phyloP scores from a whole-genome alignment of 192 early-diverging fungal species.

The Thamnidium elegans region DNA sequence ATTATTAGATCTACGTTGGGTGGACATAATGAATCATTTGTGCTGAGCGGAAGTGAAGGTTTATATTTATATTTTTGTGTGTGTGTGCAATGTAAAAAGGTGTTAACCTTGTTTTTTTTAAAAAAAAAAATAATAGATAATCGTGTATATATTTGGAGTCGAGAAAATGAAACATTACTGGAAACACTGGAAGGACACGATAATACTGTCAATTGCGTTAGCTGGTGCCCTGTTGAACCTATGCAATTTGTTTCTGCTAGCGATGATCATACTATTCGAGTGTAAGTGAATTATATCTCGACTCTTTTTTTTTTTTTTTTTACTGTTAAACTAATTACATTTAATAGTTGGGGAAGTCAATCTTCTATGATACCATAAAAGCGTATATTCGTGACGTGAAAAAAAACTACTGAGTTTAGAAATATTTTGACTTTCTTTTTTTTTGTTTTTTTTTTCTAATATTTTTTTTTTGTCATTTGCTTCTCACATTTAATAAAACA shows the following conservation, averaged over 20 bases:
- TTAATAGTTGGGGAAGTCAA: constrained; percentile 13
- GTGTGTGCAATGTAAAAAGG: background rate
- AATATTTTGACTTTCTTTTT: constrained; percentile 4
- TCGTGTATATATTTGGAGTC: constrained; percentile 78
- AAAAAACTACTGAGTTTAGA: no score
- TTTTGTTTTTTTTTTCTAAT: background rate
- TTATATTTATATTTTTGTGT: constrained; percentile 12
- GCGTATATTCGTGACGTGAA: no score
- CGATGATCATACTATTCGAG: constrained; percentile 79
- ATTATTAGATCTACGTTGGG: constrained; percentile 93
- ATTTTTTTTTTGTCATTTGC: background rate
- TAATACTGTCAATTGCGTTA: constrained; percentile 67
- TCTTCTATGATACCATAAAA: background rate
- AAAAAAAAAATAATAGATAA: no score
- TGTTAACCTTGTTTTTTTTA: background rate
- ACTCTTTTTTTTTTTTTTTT: no score
- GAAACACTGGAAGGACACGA: constrained; percentile 70
- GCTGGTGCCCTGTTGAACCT: constrained; percentile 61
- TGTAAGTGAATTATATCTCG: constrained; percentile 45
- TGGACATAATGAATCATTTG: constrained; percentile 76
- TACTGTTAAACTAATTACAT: no score
- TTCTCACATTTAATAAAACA: constrained; percentile 2
- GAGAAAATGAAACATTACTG: constrained; percentile 64
- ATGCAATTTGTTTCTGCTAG: constrained; percentile 79
- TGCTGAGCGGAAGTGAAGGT: constrained; percentile 93